Base-by-base conservation (phyloP, 805 yeast species). In the Teunomyces stri region DNA sequence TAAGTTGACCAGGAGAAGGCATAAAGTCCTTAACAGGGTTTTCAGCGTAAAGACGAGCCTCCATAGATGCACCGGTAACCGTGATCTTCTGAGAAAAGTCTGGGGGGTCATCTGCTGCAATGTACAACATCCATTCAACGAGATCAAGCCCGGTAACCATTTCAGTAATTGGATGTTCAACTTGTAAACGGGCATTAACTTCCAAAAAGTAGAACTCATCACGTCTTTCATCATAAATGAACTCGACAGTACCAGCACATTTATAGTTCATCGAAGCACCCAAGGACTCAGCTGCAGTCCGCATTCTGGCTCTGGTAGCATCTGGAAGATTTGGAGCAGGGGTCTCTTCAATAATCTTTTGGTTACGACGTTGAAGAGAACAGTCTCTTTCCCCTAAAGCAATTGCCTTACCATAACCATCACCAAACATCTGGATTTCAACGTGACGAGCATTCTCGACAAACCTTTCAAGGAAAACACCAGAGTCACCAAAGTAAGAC, bases 311-410 rank as follows among this genome's bases (percentile, higher is more conserved):
- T 59, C 97, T 79, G 2, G 96, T 90, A 4, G 78, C 65, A 47
- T 82, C 90, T 4, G 97, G 96, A 55, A 92, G 78, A 60, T 87
- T 85, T 39, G 98, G 98, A 47, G 98, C 97, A 3, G 99, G 99
- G 1, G 98, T 92, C 68, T 94, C 99, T 70, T 92, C 99, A 52
- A 92, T 89, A 55, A 92, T 75, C 73, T 92, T 92, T 69, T 92
- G 99, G 71, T 92, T 92, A 72, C 99, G 87, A 69, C 99, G 85
- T 70, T 92, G 99, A 61, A 94, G 76, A 16, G 98, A 92, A 69
- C 99, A 92, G 67, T 92, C 99, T 73, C 99, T 83, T 73, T 94
- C 99, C 47, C 98, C 98, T 42, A 94, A 66, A 4, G 97, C 96
- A 64, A 91, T 83, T 5, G 97, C 98, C 53, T 81, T 79, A 52